Conservation (phyloP, 768 basidiomycete genomes). For the Tylopilus intermedius region DNA sequence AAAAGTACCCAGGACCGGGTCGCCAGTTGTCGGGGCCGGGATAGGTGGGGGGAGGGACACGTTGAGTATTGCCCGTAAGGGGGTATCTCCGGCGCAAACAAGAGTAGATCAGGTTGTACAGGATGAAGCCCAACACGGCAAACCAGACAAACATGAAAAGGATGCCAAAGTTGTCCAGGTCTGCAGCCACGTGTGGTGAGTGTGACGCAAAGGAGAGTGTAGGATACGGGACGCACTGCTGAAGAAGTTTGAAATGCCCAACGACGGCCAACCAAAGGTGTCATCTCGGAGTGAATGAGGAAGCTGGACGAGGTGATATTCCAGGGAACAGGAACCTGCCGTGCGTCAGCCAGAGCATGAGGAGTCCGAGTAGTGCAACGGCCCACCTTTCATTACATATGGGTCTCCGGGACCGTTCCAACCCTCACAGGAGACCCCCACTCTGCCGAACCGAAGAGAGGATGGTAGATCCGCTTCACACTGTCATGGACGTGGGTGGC, state of each 20-base stretch:
- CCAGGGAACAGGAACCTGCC: slow-evolving; percentile 79
- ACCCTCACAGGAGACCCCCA: slow-evolving; percentile 88
- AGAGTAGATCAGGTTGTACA: slow-evolving; percentile 56
- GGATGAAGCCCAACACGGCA: slow-evolving; percentile 44
- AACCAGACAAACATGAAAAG: slow-evolving; percentile 58
- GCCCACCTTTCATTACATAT: slow-evolving; percentile 76
- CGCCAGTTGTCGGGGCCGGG: slow-evolving; percentile 15
- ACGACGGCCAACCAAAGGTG: slow-evolving; percentile 4
- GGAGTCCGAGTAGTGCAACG: not conserved
- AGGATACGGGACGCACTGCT: slow-evolving; percentile 12
- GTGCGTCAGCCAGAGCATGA: not conserved
- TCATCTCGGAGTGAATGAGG: slow-evolving; percentile 36
- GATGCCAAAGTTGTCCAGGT: slow-evolving; percentile 41
- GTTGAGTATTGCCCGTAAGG: slow-evolving; percentile 29
- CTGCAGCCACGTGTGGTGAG: slow-evolving; percentile 27
- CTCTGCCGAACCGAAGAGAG: slow-evolving; percentile 73
- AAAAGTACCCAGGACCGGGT: slow-evolving; percentile 45
- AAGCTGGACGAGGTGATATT: slow-evolving; percentile 75
- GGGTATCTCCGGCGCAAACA: slow-evolving; percentile 38
- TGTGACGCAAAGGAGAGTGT: not conserved
- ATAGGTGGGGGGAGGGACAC: slow-evolving; percentile 25
- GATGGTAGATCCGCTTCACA: slow-evolving; percentile 90
- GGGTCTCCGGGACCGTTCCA: slow-evolving; percentile 80
- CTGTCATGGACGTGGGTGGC: slow-evolving; percentile 33
- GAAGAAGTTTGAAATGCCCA: slow-evolving; percentile 17